A percentile compares a stretch with the other conserved stretches of the same genome.
These are phyloP conservation scores for Backusella westeae DNA, from an alignment of 192 early-diverging fungal genomes.

Conservation along the genomic window DNA sequence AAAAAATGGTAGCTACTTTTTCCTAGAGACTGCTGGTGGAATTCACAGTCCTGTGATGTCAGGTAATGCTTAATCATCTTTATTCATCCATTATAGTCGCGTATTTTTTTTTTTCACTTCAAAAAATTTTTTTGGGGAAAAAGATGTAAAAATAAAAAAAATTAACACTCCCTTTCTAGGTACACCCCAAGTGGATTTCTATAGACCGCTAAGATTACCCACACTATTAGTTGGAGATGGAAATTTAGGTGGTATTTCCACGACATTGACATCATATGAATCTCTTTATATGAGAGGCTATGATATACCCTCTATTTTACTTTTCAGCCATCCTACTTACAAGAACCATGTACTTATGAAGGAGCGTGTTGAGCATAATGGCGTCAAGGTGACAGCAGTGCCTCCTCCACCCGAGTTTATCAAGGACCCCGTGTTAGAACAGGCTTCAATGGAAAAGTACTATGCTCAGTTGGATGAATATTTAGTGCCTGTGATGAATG, in stretches of 20 bases:
- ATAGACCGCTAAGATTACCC: constrained; percentile 66
- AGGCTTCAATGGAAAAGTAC: constrained; percentile 55
- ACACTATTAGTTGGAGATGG: constrained; percentile 73
- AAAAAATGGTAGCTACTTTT: constrained; percentile 39
- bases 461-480: constrained; percentile 49
- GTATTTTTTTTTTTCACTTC: neutral
- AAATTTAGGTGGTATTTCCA: constrained; percentile 80
- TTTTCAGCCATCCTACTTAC: constrained; percentile 60
- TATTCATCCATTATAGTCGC: neutral
- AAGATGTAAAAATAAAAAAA: neutral
- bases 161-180: constrained; percentile 32
- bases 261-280: constrained; percentile 76
- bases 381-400: constrained; percentile 33
- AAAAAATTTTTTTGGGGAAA: constrained; percentile 1
- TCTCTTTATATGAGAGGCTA: constrained; percentile 66
- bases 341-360: constrained; percentile 56
- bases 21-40: constrained; percentile 84
- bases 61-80: constrained; percentile 34
- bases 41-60: constrained; percentile 74
- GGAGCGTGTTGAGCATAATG: constrained; percentile 28
- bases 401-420: constrained; percentile 47
- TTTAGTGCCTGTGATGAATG: constrained; percentile 41
- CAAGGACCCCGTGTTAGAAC: constrained; percentile 42
- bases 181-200: constrained; percentile 67
- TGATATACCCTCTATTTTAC: constrained; percentile 61